Evolutionary conservation across 345 rosid species (phyloP), one percentile per base, ranked within the genome.

Genomic region (Hibiscus tridactylites): DNA sequence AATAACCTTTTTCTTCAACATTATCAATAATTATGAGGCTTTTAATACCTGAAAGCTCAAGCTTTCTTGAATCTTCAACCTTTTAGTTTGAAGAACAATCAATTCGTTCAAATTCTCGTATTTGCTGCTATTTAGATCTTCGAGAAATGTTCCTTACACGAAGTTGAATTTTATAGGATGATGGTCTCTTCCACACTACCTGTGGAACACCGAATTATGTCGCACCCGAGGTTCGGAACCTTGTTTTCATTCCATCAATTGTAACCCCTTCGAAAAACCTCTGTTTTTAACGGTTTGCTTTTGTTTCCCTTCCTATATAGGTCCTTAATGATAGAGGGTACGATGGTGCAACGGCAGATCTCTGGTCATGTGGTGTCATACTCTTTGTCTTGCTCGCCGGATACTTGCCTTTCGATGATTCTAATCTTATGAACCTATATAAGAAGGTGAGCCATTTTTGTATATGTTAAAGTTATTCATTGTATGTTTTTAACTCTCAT

Each of bases 181-280:
- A 95, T 81, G 99, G 97, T 74, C 89, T 95, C n/a, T 88, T 92
- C 76, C 99, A 95, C 77, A 95, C 99, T 61, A 81, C 97, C 3
- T 95, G 99, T 67, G 97, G 99, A 78, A 95, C 99, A 77, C 97
- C 97, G 5, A 95, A 95, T 83, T 95, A 95, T 52, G 99, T 92
- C 35, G 97, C 99, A 74, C 99, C 99, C 33, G 99, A 95, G 97
- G 99, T 90, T 9, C 61, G 88, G 61, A 65, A 50, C 26, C 59
- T 61, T 60, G 60, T 72, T 78, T 53, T 70, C 60, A 52, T 47
- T 56, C 53, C 11, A 17, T 26, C 29, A 29, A 56, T 29, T 77
- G 33, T 10, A 15, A 49, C 26, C 66, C 46, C 26, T 67, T 24
- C 49, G 7, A 62, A 69, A 46, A 13, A 1, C 53, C 29, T 28